phyloP scores from a whole-genome alignment of 345 rosid species.

The Moricandia moricandioides region DNA sequence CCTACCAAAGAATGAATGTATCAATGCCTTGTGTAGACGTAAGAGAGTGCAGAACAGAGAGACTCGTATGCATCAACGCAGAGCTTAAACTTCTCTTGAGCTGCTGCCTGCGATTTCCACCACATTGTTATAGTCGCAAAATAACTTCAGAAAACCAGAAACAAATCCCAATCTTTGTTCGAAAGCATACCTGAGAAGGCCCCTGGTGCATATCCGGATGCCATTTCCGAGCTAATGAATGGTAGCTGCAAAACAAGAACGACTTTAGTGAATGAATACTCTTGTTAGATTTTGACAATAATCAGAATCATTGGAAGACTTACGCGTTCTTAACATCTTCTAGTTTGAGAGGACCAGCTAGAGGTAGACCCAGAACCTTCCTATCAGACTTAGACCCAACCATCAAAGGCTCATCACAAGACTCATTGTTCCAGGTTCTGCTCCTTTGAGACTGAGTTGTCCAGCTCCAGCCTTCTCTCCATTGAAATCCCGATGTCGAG shows the following conservation, averaged over 20 bases:
- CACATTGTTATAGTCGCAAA: no score
- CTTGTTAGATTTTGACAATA: background rate
- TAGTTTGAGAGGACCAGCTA: slow-evolving; percentile 55
- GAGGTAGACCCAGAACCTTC: slow-evolving; percentile 61
- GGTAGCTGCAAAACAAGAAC: slow-evolving; percentile 52
- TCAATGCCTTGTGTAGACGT: slow-evolving; percentile 3
- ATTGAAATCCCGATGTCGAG: slow-evolving; percentile 45
- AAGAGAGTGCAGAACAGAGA: slow-evolving; percentile 55
- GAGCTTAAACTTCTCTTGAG: slow-evolving; percentile 83
- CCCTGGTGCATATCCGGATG: slow-evolving; percentile 94
- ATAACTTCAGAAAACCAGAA: background rate
- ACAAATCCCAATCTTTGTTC: background rate
- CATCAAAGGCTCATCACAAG: slow-evolving; percentile 39
- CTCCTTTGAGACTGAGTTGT: slow-evolving; percentile 39
- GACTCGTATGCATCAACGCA: slow-evolving; percentile 82
- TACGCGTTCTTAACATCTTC: slow-evolving; percentile 87
- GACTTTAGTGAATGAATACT: background rate
- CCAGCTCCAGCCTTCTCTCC: slow-evolving; percentile 57
- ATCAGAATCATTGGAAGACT: slow-evolving; percentile 20
- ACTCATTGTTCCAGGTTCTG: slow-evolving; percentile 41
- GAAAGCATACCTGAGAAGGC: slow-evolving; percentile 50
- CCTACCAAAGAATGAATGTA: background rate
- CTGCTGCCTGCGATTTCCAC: slow-evolving; percentile 51
- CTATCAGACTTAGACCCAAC: slow-evolving; percentile 65
- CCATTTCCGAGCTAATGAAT: slow-evolving; percentile 76